Base-by-base conservation (phyloP, 148 eudicot species). In the Camellia japonica region DNA sequence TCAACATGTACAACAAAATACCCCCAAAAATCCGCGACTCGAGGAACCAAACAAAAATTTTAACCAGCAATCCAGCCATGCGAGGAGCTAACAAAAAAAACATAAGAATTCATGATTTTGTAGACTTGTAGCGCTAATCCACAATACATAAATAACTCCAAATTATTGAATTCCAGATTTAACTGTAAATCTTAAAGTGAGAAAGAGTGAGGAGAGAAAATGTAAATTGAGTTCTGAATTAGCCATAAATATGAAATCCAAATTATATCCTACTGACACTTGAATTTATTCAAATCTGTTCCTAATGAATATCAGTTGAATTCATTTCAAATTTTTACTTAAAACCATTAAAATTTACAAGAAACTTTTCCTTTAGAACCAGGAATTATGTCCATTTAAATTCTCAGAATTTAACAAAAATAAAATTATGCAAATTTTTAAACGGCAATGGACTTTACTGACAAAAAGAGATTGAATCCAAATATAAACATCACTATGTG, bases 11-110 rank as follows among this genome's bases (percentile, higher is more conserved):
- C 43, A 86, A 14, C 12, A 91, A 51, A 30, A 91, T 65, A 63
- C 67, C 64, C 66, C 96, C 94, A 42, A 95, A 8, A 68, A 95
- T 82, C 58, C 84, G 85, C 18, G 79, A 84, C 83, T 93, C 94
- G 80, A 95, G 79, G 46, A 93, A 74, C 97, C 93, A 91, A 19
- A 86, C 91, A 81, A 90, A 89, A 3, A 93, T 80, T 79, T 91
- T 95, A 76, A 92, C 91, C 83, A 95, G 56, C 60, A 88, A 80
- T 78, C 98, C 98, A 60, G 97, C 89, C 94, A 93, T 87, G 0
- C 98, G 94, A 74, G 98, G 98, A 79, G 96, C 97, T 94, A 80
- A 4, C 38, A 1, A 30, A 6, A 11, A 42, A 18, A 76, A 80
- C 19, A 76, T 2, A 73, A 43, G 20, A 11, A 67, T 44, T 59